Percentiles rank a stretch among this genome's conserved stretches.
These are phyloP conservation scores for Rhizoclosmatium sp. DNA, from an alignment of 192 early-diverging fungal genomes.

Conservation along the genomic window DNA sequence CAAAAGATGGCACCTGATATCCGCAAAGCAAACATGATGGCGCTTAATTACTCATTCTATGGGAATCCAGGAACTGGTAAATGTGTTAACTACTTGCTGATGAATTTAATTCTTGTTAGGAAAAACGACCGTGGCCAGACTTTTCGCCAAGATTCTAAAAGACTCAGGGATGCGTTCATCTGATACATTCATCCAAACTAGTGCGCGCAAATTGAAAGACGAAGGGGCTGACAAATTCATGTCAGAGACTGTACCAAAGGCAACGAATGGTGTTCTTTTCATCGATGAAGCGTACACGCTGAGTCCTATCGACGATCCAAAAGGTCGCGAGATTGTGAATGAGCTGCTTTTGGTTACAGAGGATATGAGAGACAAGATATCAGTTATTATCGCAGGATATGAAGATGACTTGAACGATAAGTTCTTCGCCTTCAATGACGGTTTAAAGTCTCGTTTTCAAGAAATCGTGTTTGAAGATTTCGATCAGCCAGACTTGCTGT, in stretches of 20 bases:
- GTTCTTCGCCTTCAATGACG: conserved; percentile 48
- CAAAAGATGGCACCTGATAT: conserved; percentile 25
- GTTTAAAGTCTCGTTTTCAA: conserved; percentile 45
- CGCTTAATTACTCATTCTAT: conserved; percentile 46
- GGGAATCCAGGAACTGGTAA: conserved; percentile 50
- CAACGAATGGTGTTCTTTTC: conserved; percentile 44
- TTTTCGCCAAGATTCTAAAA: conserved; percentile 42
- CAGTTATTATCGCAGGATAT: conserved; percentile 49
- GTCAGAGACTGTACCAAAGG: conserved; percentile 24
- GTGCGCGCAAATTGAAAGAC: conserved; percentile 42
- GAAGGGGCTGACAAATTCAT: conserved; percentile 46
- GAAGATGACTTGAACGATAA: conserved; percentile 50
- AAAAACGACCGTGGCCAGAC: conserved; percentile 49
- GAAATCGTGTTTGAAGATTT: conserved; percentile 47
- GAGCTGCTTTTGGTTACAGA: conserved; percentile 40
- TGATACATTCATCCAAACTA: conserved; percentile 32
- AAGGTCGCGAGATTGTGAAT: conserved; percentile 45
- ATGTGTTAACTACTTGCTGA: conserved; percentile 1
- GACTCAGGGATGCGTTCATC: conserved; percentile 41
- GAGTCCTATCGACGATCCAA: conserved; percentile 32
- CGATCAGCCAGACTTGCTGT: conserved; percentile 40
- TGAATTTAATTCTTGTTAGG: conserved; percentile 24
- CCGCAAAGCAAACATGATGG: conserved; percentile 31
- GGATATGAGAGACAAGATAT: conserved; percentile 45
- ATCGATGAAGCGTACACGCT: conserved; percentile 46